These are phyloP conservation scores for Stephanodiscus minutulus DNA, from an alignment of 108 stramenopile species.

Conservation along the genomic window DNA sequence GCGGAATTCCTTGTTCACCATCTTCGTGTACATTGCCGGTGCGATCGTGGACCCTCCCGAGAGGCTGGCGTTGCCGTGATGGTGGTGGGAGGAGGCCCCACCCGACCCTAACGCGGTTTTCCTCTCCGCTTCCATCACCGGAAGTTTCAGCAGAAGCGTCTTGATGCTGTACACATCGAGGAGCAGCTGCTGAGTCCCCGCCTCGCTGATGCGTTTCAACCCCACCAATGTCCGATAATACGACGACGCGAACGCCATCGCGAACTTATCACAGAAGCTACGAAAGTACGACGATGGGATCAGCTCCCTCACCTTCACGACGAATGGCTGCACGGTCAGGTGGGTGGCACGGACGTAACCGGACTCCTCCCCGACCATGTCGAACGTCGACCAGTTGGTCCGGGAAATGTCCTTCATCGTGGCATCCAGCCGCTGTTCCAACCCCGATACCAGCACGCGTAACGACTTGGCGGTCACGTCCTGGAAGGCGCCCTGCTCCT, in stretches of 20 bases:
- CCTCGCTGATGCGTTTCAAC: constrained; percentile 89
- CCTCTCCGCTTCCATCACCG: constrained; percentile 63
- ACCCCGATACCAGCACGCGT: constrained; percentile 85
- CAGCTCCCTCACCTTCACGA: constrained; percentile 64
- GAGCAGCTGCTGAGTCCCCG: constrained; percentile 95
- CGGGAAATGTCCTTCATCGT: constrained; percentile 73
- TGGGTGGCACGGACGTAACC: constrained; percentile 89
- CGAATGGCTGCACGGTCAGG: constrained; percentile 77
- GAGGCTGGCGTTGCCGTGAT: constrained; percentile 24
- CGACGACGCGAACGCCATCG: constrained; percentile 69
- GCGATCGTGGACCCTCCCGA: constrained; percentile 70
- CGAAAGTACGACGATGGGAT: constrained; percentile 86
- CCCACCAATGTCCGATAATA: constrained; percentile 78
- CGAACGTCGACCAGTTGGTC: constrained; percentile 85
- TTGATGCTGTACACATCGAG: constrained; percentile 97
- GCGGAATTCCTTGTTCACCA: constrained; percentile 92
- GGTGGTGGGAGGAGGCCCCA: constrained; percentile 14
- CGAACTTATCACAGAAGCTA: constrained; percentile 96
- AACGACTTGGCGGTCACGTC: constrained; percentile 91
- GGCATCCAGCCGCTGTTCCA: constrained; percentile 78
- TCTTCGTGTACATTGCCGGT: constrained; percentile 92
- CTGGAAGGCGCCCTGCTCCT: constrained; percentile 89
- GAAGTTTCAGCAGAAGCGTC: constrained; percentile 89
- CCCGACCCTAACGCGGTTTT: constrained; percentile 8
- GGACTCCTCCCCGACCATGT: constrained; percentile 92